These are phyloP conservation scores for Wickerhamomyces tratensis DNA, from an alignment of 805 yeast species.

Conservation along the genomic window DNA sequence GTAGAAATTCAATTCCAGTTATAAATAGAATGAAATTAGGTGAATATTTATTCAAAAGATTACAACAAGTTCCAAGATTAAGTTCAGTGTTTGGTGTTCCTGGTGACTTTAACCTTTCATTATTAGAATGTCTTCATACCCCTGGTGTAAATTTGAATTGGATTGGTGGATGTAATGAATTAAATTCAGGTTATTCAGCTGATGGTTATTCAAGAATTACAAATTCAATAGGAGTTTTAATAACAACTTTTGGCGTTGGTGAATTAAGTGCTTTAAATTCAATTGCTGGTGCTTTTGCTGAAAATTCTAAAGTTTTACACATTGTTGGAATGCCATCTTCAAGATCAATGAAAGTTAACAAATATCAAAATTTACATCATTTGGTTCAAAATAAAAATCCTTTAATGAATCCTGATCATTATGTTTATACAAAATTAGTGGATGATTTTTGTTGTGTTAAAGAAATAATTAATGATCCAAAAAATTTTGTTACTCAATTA, in stretches of 20 bases:
- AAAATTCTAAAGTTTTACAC: constrained; percentile 69
- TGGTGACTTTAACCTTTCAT: constrained; percentile 62
- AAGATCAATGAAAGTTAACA: constrained; percentile 15
- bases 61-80: constrained; percentile 41
- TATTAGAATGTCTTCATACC: constrained; percentile 59
- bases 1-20: no score
- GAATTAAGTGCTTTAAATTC: constrained; percentile 82
- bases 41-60: constrained; percentile 52
- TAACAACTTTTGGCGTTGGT: constrained; percentile 80
- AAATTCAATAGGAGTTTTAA: constrained; percentile 52
- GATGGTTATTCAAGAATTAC: constrained; percentile 77
- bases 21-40: constrained; percentile 22
- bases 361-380: constrained; percentile 41
- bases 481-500: constrained; percentile 45
- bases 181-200: constrained; percentile 83
- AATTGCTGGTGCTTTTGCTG: constrained; percentile 74
- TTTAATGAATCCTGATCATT: constrained; percentile 50
- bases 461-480: constrained; percentile 35
- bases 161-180: constrained; percentile 83
- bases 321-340: constrained; percentile 60
- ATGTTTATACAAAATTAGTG: constrained; percentile 56
- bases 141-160: constrained; percentile 38
- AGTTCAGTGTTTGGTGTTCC: constrained; percentile 68
- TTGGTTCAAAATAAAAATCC: constrained; percentile 43
- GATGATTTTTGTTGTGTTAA: constrained; percentile 45